These are phyloP conservation scores for Cadophora sp. DNA, from an alignment of 2,329 filamentous ascomycete species.

Conservation along the genomic window DNA sequence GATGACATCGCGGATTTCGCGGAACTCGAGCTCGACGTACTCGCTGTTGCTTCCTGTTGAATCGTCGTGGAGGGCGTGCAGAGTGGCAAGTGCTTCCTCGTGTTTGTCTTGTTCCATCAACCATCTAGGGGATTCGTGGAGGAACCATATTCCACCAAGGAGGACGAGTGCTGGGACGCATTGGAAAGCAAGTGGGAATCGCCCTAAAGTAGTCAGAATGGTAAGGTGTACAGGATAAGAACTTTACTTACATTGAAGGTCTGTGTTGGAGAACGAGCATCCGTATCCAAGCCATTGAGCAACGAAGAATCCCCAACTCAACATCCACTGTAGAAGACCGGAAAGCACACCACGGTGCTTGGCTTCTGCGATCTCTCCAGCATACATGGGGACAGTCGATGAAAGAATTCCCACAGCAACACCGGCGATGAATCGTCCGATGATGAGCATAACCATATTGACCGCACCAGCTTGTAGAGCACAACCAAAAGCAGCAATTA, in stretches of 20 bases:
- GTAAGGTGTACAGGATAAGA: neutral
- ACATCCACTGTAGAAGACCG: conserved; percentile 39
- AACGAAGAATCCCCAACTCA: conserved; percentile 41
- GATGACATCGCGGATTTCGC: conserved; percentile 58
- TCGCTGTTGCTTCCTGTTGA: conserved; percentile 52
- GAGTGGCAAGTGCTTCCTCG: conserved; percentile 60
- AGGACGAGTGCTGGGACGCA: conserved; percentile 59
- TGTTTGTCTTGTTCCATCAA: conserved; percentile 60
- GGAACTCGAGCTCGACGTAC: conserved; percentile 47
- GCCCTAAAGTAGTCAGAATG: conserved; percentile 51
- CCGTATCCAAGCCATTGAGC: conserved; percentile 40
- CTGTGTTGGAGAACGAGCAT: conserved; percentile 27
- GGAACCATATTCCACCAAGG: conserved; percentile 55
- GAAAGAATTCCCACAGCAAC: conserved; percentile 55
- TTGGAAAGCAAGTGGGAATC: conserved; percentile 62
- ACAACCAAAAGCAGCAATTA: conserved; percentile 41
- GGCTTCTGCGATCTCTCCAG: conserved; percentile 39
- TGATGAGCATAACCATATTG: conserved; percentile 51
- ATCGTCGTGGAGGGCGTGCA: conserved; percentile 62
- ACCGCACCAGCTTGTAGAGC: conserved; percentile 44
- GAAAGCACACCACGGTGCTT: conserved; percentile 36
- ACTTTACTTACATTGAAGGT: conserved; percentile 23
- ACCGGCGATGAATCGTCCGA: conserved; percentile 55
- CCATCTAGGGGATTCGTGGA: conserved; percentile 63
- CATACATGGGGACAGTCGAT: conserved; percentile 54